Conservation (phyloP, 495 filamentous ascomycete species). For the Cetradonia linearis region DNA sequence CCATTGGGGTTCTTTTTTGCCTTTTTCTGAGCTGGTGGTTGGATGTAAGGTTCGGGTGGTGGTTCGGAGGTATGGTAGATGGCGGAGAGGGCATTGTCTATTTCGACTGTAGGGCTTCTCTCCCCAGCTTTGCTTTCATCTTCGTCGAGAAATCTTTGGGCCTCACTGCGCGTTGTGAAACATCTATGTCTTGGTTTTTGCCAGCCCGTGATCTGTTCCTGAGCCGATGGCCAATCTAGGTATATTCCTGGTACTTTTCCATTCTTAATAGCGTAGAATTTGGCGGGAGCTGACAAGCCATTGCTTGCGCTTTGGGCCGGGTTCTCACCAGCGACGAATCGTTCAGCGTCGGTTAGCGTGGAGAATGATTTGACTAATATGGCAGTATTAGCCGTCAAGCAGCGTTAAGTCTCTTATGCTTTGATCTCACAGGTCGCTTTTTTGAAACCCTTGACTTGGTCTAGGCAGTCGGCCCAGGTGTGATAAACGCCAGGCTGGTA, state of each 20-base stretch:
- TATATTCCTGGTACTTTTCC: constrained; percentile 82
- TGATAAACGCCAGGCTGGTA: constrained; percentile 77
- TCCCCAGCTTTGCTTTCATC: constrained; percentile 28
- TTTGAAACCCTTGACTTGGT: constrained; percentile 75
- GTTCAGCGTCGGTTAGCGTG: constrained; percentile 64
- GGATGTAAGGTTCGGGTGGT: background rate
- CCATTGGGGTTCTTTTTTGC: constrained; percentile 29
- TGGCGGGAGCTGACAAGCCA: constrained; percentile 27
- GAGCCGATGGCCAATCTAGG: constrained; percentile 70
- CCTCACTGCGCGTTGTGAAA: constrained; percentile 68
- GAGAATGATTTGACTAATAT: constrained; percentile 71
- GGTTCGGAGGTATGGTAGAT: constrained; percentile 3
- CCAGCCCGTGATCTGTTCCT: constrained; percentile 66
- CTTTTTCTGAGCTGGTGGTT: constrained; percentile 28
- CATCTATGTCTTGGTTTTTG: constrained; percentile 71
- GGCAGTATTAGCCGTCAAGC: constrained; percentile 18
- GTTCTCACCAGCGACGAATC: constrained; percentile 58
- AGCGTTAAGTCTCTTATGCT: background rate
- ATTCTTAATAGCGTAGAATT: constrained; percentile 78
- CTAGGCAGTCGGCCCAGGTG: constrained; percentile 69
- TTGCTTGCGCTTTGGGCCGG: constrained; percentile 30
- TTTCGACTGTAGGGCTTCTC: constrained; percentile 21
- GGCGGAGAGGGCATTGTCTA: constrained; percentile 22
- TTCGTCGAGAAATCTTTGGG: constrained; percentile 57
- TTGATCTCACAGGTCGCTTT: constrained; percentile 62